Percentiles rank a stretch among this genome's conserved stretches.
These are phyloP conservation scores for Acrocalymma vagum DNA, from an alignment of 2,329 filamentous ascomycete genomes.

Conservation along the genomic window DNA sequence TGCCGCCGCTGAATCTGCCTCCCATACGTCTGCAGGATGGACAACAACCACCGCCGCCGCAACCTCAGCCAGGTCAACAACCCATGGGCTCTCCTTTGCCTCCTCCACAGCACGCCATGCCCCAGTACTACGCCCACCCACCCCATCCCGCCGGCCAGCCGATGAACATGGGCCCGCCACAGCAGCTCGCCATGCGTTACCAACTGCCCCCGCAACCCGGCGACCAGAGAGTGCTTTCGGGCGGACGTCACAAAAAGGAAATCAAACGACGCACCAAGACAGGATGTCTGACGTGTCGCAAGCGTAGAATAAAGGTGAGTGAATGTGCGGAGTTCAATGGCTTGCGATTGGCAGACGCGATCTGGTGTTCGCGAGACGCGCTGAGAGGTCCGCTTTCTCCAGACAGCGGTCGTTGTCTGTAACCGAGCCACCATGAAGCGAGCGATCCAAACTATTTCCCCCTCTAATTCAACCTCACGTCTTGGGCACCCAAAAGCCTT, in stretches of 20 bases:
- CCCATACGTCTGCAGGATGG: constrained; percentile 60
- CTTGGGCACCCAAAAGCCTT: constrained; percentile 21
- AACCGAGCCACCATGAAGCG: constrained; percentile 50
- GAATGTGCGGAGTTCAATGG: constrained; percentile 34
- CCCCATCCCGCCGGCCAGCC: constrained; percentile 54
- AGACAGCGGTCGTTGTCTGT: constrained; percentile 29
- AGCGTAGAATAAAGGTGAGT: constrained; percentile 75
- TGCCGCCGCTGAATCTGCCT: constrained; percentile 58
- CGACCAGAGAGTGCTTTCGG: constrained; percentile 65
- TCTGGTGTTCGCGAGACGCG: constrained; percentile 29
- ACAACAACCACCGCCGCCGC: constrained; percentile 45
- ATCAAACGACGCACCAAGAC: constrained; percentile 80
- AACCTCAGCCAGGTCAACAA: constrained; percentile 41
- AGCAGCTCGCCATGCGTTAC: constrained; percentile 61
- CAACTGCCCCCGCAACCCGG: constrained; percentile 59
- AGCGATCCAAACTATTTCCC: constrained; percentile 41
- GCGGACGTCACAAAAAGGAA: constrained; percentile 74
- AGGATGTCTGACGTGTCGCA: constrained; percentile 68
- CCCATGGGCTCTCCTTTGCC: constrained; percentile 63
- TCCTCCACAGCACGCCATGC: constrained; percentile 61
- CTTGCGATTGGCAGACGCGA: constrained; percentile 35
- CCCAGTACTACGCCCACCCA: constrained; percentile 59
- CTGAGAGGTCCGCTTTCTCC: constrained; percentile 24
- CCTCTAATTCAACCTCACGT: constrained; percentile 41
- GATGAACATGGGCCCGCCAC: constrained; percentile 60